A percentile compares a stretch with the other conserved stretches of the same genome.
Conservation (phyloP, 345 rosid genomes). For the Turritis glabra region DNA sequence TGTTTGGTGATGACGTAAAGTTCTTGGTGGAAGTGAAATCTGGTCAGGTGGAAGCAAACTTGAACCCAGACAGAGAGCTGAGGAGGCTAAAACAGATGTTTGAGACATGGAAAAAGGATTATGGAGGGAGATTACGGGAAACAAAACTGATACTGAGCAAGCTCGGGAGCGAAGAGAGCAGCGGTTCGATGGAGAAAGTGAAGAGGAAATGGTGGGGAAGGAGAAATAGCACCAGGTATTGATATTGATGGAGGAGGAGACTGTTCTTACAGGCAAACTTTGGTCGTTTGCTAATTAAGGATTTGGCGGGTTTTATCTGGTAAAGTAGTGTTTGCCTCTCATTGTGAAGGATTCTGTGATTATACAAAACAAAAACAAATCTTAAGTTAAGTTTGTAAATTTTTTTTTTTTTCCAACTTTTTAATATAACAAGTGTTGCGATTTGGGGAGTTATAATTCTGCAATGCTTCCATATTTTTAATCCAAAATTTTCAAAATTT, state of each 20-base stretch:
- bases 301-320: constrained; percentile 13
- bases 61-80: constrained; percentile 89
- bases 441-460: neutral
- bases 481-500: neutral
- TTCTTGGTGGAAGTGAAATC: constrained; percentile 97
- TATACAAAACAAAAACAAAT: constrained; percentile 16
- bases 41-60: constrained; percentile 91
- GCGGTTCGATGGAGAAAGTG: constrained; percentile 59
- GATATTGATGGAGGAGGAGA: constrained; percentile 25
- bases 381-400: constrained; percentile 27
- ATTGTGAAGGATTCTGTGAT: constrained; percentile 9
- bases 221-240: constrained; percentile 80
- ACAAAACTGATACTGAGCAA: constrained; percentile 83
- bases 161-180: constrained; percentile 79
- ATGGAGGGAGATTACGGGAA: constrained; percentile 74
- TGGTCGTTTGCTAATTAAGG: constrained; percentile 37
- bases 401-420: neutral
- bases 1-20: constrained; percentile 93
- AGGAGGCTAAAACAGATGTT: constrained; percentile 91
- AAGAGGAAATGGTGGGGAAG: constrained; percentile 99
- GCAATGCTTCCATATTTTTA: neutral
- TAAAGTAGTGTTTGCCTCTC: constrained; percentile 16
- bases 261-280: constrained; percentile 36
- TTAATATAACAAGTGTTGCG: neutral
- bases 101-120: constrained; percentile 98